phyloP scores from a whole-genome alignment of 1,139 yeast species.

The Debaryomycetaceae sp. region DNA sequence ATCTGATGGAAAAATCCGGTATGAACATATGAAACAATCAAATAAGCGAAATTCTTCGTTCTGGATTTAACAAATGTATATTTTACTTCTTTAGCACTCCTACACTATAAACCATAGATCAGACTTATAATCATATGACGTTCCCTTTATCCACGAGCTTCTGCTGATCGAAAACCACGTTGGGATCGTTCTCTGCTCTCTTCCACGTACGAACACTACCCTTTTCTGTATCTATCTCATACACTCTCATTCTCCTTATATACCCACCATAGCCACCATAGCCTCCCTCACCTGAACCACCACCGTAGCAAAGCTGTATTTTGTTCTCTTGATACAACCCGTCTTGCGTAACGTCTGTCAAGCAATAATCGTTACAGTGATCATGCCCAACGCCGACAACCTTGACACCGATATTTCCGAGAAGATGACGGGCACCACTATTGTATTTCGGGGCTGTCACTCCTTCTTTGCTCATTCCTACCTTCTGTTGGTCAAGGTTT shows the following conservation, averaged over 20 bases:
- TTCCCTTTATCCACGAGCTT: slow-evolving; percentile 50
- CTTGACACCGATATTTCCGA: slow-evolving; percentile 62
- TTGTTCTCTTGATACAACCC: slow-evolving; percentile 24
- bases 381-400: slow-evolving; percentile 89
- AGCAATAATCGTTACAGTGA: slow-evolving; percentile 89
- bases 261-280: slow-evolving; percentile 90
- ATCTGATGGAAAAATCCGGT: background rate
- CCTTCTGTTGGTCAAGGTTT: slow-evolving; percentile 41
- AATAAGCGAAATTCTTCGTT: background rate
- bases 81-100: background rate
- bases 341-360: slow-evolving; percentile 24
- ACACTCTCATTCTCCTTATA: slow-evolving; percentile 68
- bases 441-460: slow-evolving; percentile 75
- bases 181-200: slow-evolving; percentile 54
- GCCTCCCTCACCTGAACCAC: slow-evolving; percentile 92
- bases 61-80: background rate
- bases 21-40: too few species aligned
- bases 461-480: slow-evolving; percentile 68
- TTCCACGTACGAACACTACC: slow-evolving; percentile 72
- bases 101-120: background rate
- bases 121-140: slow-evolving; percentile 13
- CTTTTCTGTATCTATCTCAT: slow-evolving; percentile 55
- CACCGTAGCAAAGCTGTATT: slow-evolving; percentile 90
- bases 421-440: slow-evolving; percentile 56
- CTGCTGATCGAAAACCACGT: slow-evolving; percentile 53